Base-by-base conservation (phyloP, 345 rosid genomes). In the Lepidium aucheri region DNA sequence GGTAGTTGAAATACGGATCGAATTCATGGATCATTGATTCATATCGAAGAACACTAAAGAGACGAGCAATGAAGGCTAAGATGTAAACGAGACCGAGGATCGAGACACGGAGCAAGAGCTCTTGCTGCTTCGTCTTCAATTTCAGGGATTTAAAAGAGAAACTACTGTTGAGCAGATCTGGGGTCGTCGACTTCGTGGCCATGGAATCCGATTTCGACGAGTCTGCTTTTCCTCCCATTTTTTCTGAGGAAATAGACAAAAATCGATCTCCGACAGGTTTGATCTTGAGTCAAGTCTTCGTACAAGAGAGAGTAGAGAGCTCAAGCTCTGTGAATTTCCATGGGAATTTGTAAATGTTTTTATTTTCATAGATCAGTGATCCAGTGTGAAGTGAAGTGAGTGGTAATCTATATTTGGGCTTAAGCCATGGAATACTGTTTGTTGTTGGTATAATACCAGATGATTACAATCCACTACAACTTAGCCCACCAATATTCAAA, bases 11-110 rank as follows among this genome's bases (percentile, higher is more conserved):
- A 72, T 94, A 94, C 1, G 99, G 99, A 55, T 94, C 99, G 54
- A 94, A 94, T 56, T 94, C 99, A 67, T 94, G 99, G 85, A 91
- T 91, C 98, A 91, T 91, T 15, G 98, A 91, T 77, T 91, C 98
- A 58, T 91, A 91, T 0, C 99, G 97, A 24, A 94, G 90, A 30
- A 94, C 99, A 57, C 92, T 85, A 67, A 94, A 93, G 43, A 94
- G 79, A 28, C 99, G 97, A 24, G 86, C 84, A 26, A 85, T 80
- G 83, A 94, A 94, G 3, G 99, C 97, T 1, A 94, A 59, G 60
- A 94, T 50, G 82, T 90, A 94, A 73, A 94, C 84, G n/a, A 90
- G 85, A 42, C 86, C 70, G 7, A 94, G 99, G 78, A 87, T 82
- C 4, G 93, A 76, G 72, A 90, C 84, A 4, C 99, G 89, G 78